Evolutionary conservation across 345 rosid genomes (phyloP), one percentile per base, ranked within the genome.

Genomic region (Nasturtium officinale): DNA sequence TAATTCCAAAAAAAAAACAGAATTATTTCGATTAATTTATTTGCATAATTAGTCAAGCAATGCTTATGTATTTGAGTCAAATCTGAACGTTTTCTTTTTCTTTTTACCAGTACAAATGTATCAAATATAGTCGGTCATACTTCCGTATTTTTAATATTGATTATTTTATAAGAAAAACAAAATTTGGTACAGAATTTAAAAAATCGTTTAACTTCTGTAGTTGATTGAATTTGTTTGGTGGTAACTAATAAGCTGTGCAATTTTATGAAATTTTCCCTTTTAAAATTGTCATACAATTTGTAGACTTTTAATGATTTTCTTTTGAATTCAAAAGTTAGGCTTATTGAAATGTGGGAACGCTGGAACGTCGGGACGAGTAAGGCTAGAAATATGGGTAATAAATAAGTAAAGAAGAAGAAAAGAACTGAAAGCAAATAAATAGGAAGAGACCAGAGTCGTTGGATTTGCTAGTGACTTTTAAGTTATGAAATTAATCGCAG

Each of bases 401-500:
- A 50, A n/a, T 13, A 7, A 29, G 20, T 4, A 65, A 28, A 32
- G 11, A 65, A 66, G 45, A 50, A 67, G 40, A 59, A 55, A 10
- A 56, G 1, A 57, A n/a, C 45, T 42, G 28, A 56, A 26, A 47
- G 5, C 12, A 46, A 55, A 28, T 1, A 2, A 60, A 28, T 15
- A 29, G 15, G 54, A 52, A 75, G 50, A 61, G 79, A 76, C 65
- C 50, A 69, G 64, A 68, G 79, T 76, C 68, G 73, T 67, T 59
- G 62, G 78, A 75, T 66, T 50, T 48, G 53, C 23, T 2, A 50
- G 52, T 71, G 57, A 46, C 28, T 38, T 67, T 3, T 15, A 54
- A 40, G 18, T 30, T 59, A 0, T 6, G 13, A 0, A 10, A 71
- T 60, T 60, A 37, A 74, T 54, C 6, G 53, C 33, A 69, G 71